Evolutionary conservation across 2,329 filamentous ascomycete genomes (phyloP).

Genomic region (Sporothrix mexicana): DNA sequence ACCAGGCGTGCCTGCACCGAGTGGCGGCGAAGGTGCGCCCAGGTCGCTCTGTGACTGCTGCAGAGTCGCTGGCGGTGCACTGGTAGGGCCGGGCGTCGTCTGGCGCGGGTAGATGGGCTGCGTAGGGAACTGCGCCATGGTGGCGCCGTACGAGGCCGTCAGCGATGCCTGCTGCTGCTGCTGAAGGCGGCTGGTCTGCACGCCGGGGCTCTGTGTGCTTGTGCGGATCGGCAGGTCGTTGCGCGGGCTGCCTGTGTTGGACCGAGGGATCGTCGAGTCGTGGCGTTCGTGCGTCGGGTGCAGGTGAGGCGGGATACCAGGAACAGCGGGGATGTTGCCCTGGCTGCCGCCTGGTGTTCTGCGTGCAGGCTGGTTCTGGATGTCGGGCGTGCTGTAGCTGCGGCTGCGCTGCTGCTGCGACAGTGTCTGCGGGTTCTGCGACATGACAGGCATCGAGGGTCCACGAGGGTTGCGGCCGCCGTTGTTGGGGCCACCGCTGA

Average conservation of each 20-base stretch:
- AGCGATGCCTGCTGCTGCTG: conserved; percentile 46
- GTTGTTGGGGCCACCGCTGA: conserved; percentile 50
- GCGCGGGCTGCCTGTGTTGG: conserved; percentile 79
- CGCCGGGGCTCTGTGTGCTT: conserved; percentile 73
- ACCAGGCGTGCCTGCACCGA: conserved; percentile 49
- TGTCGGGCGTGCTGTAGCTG: conserved; percentile 95
- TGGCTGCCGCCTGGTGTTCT: conserved; percentile 61
- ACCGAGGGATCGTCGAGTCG: conserved; percentile 72
- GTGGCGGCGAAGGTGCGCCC: conserved; percentile 41
- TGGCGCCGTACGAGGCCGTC: conserved; percentile 56
- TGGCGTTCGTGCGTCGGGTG: conserved; percentile 59
- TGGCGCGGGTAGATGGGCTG: conserved; percentile 61
- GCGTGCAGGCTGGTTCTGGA: conserved; percentile 71
- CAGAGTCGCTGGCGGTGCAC: background rate
- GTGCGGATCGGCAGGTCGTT: conserved; percentile 70
- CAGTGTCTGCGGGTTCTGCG: conserved; percentile 57
- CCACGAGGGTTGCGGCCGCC: conserved; percentile 68
- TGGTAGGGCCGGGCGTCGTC: conserved; percentile 49
- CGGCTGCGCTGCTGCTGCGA: conserved; percentile 75
- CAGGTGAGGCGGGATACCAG: conserved; percentile 75
- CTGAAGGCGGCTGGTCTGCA: conserved; percentile 65
- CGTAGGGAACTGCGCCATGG: conserved; percentile 61
- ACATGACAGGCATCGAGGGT: conserved; percentile 79
- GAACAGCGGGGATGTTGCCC: conserved; percentile 69
- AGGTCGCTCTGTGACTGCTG: conserved; percentile 41